phyloP scores from a whole-genome alignment of 2,329 filamentous ascomycete genomes.

The Apiospora phragmitis region DNA sequence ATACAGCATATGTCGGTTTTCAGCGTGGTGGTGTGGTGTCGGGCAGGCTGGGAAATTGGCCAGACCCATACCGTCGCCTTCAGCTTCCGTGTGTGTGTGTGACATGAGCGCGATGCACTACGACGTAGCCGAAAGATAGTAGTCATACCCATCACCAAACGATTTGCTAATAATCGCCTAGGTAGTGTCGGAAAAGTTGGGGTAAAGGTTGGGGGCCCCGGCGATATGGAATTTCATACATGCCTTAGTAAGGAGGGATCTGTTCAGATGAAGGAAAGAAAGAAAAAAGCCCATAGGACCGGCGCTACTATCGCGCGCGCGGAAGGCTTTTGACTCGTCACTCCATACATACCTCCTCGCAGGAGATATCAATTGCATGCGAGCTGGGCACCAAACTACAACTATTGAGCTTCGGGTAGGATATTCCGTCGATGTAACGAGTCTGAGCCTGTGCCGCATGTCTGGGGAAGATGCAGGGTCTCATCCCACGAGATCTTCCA shows the following conservation, averaged over 20 bases:
- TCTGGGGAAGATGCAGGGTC: slow-evolving; percentile 8
- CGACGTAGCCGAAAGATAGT: slow-evolving; percentile 4
- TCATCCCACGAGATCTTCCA: background rate
- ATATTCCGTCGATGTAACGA: background rate
- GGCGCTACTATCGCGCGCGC: slow-evolving; percentile 3
- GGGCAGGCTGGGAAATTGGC: background rate
- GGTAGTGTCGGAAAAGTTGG: background rate
- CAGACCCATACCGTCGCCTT: background rate
- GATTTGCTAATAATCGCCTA: slow-evolving; percentile 9
- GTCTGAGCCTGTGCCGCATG: background rate
- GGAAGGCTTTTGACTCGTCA: background rate
- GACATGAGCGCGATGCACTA: background rate
- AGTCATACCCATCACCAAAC: slow-evolving; percentile 11
- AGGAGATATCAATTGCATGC: background rate
- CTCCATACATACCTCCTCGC: background rate
- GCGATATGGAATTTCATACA: background rate
- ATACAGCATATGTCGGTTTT: background rate
- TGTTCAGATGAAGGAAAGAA: background rate
- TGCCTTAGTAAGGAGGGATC: background rate
- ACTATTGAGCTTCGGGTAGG: background rate
- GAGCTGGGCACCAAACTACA: background rate
- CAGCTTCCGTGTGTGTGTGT: background rate
- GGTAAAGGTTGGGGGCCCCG: background rate
- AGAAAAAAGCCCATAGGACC: background rate
- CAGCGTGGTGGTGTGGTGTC: background rate